Base-by-base conservation (phyloP, 2,329 filamentous ascomycete genomes). In the Mariannaea sp. region DNA sequence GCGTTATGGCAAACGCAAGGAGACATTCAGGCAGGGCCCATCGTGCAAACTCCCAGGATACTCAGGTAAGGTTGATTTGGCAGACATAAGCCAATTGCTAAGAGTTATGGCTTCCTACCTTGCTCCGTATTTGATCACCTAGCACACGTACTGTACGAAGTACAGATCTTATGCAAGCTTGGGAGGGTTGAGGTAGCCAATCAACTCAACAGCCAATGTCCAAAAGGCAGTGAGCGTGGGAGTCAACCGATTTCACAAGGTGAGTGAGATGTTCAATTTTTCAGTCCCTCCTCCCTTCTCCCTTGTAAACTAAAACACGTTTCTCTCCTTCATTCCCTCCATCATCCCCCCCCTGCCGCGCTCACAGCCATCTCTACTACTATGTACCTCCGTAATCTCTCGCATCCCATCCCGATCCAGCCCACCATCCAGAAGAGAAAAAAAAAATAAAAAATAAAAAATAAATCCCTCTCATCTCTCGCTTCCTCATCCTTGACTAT, bases 241-340 rank as follows among this genome's bases (percentile, higher is more conserved):
- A 59, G 56, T 59, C 57, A 62, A 60, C 58, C 62, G 51, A 59
- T 57, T 41, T 12, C 43, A 19, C n/a, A n/a, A n/a, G n/a, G n/a
- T n/a, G 33, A 39, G 26, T 19, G 19, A 39, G 35, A 39, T 24
- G 35, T 22, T 39, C 10, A 13, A 19, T 19, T 45, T 57, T 36
- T 46, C 55, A 50, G 53, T 56, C 53, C 43, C 16, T 22, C 6
- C 50, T 17, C 45, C 41, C 38, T 33, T 27, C 43, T 26, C 33
- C 30, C 42, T 19, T 17, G 14, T 7, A 17, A 39, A 40, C 43
- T 30, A 48, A 43, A 26, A 38, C 44, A 36, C 44, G 41, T 50
- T 33, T 46, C 40, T 47, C 38, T 40, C 43, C 49, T 10, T 30
- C 41, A 53, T 47, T 32, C 36, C 43, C 49, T 10, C 24, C 41